phyloP scores from a whole-genome alignment of 441 rosid genomes.

The Syzygium syzygioides region DNA sequence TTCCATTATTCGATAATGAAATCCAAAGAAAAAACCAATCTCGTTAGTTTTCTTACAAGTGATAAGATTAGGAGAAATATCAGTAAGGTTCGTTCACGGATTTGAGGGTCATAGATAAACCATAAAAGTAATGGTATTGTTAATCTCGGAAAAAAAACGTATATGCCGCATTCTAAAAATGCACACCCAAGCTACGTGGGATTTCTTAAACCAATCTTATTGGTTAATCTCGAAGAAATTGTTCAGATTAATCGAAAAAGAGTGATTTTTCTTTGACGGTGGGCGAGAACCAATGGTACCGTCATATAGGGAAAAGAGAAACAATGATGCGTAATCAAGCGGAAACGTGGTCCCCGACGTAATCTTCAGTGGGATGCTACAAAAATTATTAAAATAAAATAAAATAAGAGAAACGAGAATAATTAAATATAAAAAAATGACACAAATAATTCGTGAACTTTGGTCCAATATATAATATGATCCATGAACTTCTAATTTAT shows the following conservation, averaged over 20 bases:
- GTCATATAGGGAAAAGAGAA: background rate
- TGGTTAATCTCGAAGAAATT: background rate
- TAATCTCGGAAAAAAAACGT: background rate
- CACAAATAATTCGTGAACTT: too few relatives aligned
- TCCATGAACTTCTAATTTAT: too few relatives aligned
- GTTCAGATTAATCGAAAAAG: background rate
- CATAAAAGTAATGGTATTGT: too few relatives aligned
- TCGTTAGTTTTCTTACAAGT: background rate
- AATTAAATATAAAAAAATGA: background rate
- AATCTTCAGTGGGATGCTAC: background rate
- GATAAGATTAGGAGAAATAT: background rate
- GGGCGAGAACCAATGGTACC: background rate
- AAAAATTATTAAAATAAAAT: background rate
- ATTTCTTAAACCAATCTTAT: background rate
- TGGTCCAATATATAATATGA: too few relatives aligned
- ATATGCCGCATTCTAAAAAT: background rate
- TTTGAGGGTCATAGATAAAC: fast-evolving
- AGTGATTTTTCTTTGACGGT: background rate
- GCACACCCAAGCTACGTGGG: background rate
- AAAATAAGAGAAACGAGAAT: background rate
- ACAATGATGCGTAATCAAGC: background rate
- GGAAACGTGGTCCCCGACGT: slow-evolving; percentile 3
- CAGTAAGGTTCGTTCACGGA: background rate
- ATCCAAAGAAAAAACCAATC: background rate
- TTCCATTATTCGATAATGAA: background rate